These are phyloP conservation scores for Salix brachista DNA, from an alignment of 345 rosid genomes.

Conservation along the genomic window DNA sequence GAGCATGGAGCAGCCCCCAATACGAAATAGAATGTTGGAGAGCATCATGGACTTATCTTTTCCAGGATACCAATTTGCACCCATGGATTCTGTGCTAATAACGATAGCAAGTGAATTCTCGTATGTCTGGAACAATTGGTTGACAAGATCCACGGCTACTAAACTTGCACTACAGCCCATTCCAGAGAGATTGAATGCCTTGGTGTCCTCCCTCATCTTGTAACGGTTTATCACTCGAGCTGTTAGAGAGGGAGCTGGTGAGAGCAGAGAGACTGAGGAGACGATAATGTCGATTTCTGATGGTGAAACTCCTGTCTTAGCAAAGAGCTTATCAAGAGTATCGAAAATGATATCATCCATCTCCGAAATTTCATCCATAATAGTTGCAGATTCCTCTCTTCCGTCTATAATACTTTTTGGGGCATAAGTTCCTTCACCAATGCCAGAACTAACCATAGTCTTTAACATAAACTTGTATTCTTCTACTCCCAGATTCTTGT, in stretches of 20 bases:
- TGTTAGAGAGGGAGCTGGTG: conserved; percentile 27
- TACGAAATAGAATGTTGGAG: conserved; percentile 34
- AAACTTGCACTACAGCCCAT: conserved; percentile 47
- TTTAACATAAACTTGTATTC: conserved; percentile 20
- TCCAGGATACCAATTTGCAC: conserved; percentile 26
- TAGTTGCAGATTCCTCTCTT: conserved; percentile 14
- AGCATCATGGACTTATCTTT: conserved; percentile 36
- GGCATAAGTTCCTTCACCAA: conserved; percentile 19
- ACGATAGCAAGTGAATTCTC: conserved; percentile 25
- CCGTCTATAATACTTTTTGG: conserved; percentile 24
- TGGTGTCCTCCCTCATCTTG: conserved; percentile 33
- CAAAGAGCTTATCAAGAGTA: conserved; percentile 25
- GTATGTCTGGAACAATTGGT: conserved; percentile 26
- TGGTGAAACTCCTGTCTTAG: conserved; percentile 15
- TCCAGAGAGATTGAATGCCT: conserved; percentile 33
- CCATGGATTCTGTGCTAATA: conserved; percentile 29
- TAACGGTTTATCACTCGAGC: conserved; percentile 23
- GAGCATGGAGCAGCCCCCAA: conserved; percentile 36
- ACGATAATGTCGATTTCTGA: conserved; percentile 25
- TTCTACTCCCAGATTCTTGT: conserved; percentile 7
- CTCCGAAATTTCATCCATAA: conserved; percentile 10
- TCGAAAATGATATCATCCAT: conserved; percentile 16
- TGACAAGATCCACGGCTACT: conserved; percentile 20
- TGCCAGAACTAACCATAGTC: conserved; percentile 15
- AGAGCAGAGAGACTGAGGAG: conserved; percentile 15